phyloP scores from a whole-genome alignment of 768 basidiomycete species.

The Psilocybe azurescens region DNA sequence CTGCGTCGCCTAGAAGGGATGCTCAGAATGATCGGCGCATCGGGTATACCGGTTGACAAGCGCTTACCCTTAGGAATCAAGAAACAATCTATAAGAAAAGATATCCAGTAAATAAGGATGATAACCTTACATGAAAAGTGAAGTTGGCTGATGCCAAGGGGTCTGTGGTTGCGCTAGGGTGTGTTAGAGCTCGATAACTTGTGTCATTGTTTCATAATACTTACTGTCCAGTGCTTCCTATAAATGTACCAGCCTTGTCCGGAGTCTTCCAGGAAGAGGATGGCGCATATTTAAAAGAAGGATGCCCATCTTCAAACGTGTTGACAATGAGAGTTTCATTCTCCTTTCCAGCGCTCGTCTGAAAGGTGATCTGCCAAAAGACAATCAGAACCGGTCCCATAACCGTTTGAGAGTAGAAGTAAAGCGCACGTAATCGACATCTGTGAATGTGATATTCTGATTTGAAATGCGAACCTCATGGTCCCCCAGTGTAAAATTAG shows the following conservation, averaged over 20 bases:
- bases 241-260: slow-evolving; percentile 13
- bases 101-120: background rate
- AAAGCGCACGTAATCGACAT: slow-evolving; percentile 42
- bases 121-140: slow-evolving; percentile 18
- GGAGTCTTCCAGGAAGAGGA: slow-evolving; percentile 19
- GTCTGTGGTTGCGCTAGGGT: slow-evolving; percentile 14
- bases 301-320: slow-evolving; percentile 30
- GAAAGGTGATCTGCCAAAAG: slow-evolving; percentile 21
- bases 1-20: slow-evolving; percentile 15
- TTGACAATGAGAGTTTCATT: slow-evolving; percentile 27
- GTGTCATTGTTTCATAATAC: slow-evolving; percentile 14
- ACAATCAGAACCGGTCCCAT: background rate
- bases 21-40: slow-evolving; percentile 4
- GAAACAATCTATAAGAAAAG: background rate
- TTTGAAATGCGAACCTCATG: slow-evolving; percentile 29
- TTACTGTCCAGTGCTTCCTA: slow-evolving; percentile 20
- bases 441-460: slow-evolving; percentile 31
- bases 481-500: slow-evolving; percentile 11
- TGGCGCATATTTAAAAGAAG: slow-evolving; percentile 28
- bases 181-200: background rate
- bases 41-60: background rate
- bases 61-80: slow-evolving; percentile 16
- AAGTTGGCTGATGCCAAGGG: slow-evolving; percentile 12
- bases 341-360: slow-evolving; percentile 24
- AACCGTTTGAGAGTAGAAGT: too few relatives aligned